phyloP scores from a whole-genome alignment of 2,329 filamentous ascomycete genomes.

The Fusarium nematophilum region DNA sequence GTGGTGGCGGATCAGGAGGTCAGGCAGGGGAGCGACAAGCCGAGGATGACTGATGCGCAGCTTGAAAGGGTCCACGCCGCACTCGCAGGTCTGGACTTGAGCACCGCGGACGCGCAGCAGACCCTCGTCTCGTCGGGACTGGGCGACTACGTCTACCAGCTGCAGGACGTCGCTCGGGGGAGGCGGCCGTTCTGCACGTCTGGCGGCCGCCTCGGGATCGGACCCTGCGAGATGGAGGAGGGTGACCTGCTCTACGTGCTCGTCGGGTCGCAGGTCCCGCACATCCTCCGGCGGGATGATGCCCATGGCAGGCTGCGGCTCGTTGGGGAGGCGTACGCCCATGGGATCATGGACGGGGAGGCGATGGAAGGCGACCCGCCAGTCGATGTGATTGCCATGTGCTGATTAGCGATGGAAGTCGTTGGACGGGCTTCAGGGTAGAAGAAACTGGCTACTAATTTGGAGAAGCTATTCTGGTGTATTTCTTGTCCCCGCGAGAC shows the following conservation, averaged over 20 bases:
- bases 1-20: conserved; percentile 9
- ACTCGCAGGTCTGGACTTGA: background rate
- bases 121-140: background rate
- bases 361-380: background rate
- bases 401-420: too few relatives aligned
- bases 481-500: too few relatives aligned
- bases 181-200: conserved; percentile 1
- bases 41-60: background rate
- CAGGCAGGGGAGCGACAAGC: background rate
- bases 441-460: too few relatives aligned
- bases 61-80: background rate
- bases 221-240: background rate
- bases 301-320: background rate
- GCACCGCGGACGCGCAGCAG: background rate
- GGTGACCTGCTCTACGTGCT: conserved; percentile 7
- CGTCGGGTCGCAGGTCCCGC: background rate
- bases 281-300: background rate
- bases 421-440: too few relatives aligned
- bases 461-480: too few relatives aligned
- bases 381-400: background rate
- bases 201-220: background rate
- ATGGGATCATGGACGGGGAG: conserved; percentile 13
- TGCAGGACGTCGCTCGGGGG: conserved; percentile 1
- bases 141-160: conserved; percentile 1
- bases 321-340: background rate